Evolutionary conservation across 495 filamentous ascomycete species (phyloP).

Genomic region (Xylaria venustula): DNA sequence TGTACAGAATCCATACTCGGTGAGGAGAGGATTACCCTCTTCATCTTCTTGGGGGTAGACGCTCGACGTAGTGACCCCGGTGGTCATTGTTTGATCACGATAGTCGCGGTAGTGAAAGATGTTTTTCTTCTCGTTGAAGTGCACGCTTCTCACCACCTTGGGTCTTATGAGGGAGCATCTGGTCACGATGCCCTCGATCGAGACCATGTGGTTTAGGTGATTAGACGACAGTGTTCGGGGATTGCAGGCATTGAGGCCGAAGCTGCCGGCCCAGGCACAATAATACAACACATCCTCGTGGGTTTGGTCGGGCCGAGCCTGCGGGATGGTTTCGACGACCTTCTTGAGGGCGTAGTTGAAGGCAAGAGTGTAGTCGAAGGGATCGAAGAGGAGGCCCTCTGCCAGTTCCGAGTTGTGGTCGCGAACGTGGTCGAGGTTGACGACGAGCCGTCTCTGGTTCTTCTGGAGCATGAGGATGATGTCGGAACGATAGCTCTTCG

Average conservation of each 20-base stretch:
- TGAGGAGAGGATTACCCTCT: conserved; percentile 73
- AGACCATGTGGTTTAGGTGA: conserved; percentile 94
- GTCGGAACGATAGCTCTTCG: conserved; percentile 79
- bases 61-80: conserved; percentile 77
- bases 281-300: conserved; percentile 70
- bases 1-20: conserved; percentile 92
- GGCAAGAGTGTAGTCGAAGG: conserved; percentile 83
- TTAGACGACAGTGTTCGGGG: conserved; percentile 85
- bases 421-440: conserved; percentile 93
- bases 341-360: conserved; percentile 89
- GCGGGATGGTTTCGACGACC: conserved; percentile 73
- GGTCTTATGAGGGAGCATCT: conserved; percentile 92
- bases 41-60: conserved; percentile 96
- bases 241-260: conserved; percentile 93
- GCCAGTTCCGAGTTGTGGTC: conserved; percentile 86
- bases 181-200: conserved; percentile 96
- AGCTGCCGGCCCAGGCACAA: conserved; percentile 90
- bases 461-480: conserved; percentile 93
- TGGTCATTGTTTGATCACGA: conserved; percentile 93
- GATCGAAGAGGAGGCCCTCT: conserved; percentile 79
- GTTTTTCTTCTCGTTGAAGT: conserved; percentile 82
- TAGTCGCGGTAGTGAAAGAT: conserved; percentile 86
- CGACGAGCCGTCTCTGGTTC: conserved; percentile 70
- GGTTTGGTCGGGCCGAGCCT: conserved; percentile 52
- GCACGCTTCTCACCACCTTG: conserved; percentile 96